These are phyloP conservation scores for Calonectria pauciramosa DNA, from an alignment of 2,329 filamentous ascomycete species.

Conservation along the genomic window DNA sequence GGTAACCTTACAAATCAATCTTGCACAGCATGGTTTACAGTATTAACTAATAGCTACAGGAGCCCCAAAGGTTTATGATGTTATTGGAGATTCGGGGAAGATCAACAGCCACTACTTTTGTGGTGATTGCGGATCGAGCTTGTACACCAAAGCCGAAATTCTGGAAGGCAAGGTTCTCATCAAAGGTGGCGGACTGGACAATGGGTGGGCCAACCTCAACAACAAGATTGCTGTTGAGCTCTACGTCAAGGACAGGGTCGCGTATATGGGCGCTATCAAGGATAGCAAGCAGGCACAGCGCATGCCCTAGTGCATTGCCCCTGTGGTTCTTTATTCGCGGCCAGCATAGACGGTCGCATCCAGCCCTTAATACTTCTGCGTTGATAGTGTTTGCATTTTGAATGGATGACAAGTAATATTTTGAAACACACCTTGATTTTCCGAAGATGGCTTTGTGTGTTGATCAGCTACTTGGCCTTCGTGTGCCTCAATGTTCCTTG, in stretches of 20 bases:
- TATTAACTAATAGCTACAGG: constrained; percentile 48
- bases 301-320: background rate
- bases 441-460: background rate
- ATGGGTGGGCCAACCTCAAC: constrained; percentile 58
- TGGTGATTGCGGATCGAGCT: constrained; percentile 61
- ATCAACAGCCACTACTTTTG: constrained; percentile 70
- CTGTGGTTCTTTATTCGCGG: background rate
- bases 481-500: too few relatives aligned
- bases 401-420: background rate
- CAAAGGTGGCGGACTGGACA: constrained; percentile 66
- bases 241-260: constrained; percentile 64
- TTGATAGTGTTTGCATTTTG: background rate
- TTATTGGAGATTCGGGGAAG: constrained; percentile 63
- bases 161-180: constrained; percentile 64
- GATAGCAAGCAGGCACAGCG: constrained; percentile 61
- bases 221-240: constrained; percentile 64
- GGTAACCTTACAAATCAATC: constrained; percentile 48
- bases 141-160: constrained; percentile 66
- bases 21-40: accelerated
- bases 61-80: constrained; percentile 61
- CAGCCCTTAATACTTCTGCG: background rate
- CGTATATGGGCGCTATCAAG: constrained; percentile 56
- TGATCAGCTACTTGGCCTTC: background rate
- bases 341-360: too few relatives aligned
- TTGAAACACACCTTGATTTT: background rate